Conservation (phyloP, 192 early-diverging fungal species). For the Coemansia sp. region DNA sequence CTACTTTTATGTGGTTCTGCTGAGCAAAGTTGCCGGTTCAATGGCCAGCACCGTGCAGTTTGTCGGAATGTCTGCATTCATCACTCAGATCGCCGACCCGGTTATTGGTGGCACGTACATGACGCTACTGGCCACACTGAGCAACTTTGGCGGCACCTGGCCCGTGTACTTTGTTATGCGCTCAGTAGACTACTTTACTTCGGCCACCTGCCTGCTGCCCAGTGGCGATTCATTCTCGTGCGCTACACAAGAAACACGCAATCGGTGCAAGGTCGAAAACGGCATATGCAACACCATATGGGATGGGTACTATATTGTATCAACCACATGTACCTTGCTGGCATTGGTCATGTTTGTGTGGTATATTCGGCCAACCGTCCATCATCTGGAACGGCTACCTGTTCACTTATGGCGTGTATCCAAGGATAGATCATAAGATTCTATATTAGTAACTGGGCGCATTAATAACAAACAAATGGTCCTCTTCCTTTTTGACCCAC, state of each 20-base stretch:
- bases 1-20: slow-evolving; percentile 79
- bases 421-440: slow-evolving; percentile 22
- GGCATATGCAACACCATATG: slow-evolving; percentile 66
- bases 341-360: slow-evolving; percentile 59
- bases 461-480: slow-evolving; percentile 70
- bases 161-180: slow-evolving; percentile 89
- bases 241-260: slow-evolving; percentile 60
- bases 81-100: slow-evolving; percentile 93
- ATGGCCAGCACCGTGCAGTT: slow-evolving; percentile 94
- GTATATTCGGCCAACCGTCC: slow-evolving; percentile 63
- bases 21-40: slow-evolving; percentile 75
- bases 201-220: slow-evolving; percentile 66
- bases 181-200: slow-evolving; percentile 86
- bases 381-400: slow-evolving; percentile 57
- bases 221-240: slow-evolving; percentile 58
- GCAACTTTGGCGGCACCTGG: slow-evolving; percentile 98
- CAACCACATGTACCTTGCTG: slow-evolving; percentile 66
- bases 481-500: slow-evolving; percentile 77
- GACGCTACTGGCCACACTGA: slow-evolving; percentile 89
- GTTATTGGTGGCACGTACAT: slow-evolving; percentile 88
- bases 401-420: slow-evolving; percentile 50
- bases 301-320: slow-evolving; percentile 90
- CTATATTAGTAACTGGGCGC: slow-evolving; percentile 66
- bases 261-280: slow-evolving; percentile 59
- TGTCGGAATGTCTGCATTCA: slow-evolving; percentile 92